Conservation (phyloP, 208 protist genomes). For the Trypanosoma vivax region DNA sequence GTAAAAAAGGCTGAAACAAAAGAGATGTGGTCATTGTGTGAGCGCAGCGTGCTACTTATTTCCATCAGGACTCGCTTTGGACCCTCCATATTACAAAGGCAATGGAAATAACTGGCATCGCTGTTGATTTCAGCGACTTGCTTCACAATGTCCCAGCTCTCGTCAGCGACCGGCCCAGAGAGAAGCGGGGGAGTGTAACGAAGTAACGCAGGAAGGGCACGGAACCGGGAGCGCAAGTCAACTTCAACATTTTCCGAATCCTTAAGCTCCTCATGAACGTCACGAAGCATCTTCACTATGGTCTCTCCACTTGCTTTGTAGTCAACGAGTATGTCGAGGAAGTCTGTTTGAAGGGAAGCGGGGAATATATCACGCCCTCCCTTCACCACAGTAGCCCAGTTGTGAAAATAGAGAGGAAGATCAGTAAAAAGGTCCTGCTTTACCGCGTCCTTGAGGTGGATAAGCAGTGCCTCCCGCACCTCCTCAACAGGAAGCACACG, state of each 20-base stretch:
- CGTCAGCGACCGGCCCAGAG: slow-evolving; percentile 2
- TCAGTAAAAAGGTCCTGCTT: slow-evolving; percentile 65
- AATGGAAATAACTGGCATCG: slow-evolving; percentile 52
- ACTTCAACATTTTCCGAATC: slow-evolving; percentile 22
- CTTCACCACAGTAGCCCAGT: slow-evolving; percentile 71
- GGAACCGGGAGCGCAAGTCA: slow-evolving; percentile 58
- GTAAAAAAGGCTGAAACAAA: slow-evolving; percentile 74
- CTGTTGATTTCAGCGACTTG: slow-evolving; percentile 25
- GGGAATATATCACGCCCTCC: slow-evolving; percentile 56
- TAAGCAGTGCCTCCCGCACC: slow-evolving; percentile 45
- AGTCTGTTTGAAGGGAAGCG: slow-evolving; percentile 50
- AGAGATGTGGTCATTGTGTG: slow-evolving; percentile 15
- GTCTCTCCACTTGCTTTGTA: slow-evolving; percentile 28
- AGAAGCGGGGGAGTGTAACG: slow-evolving; percentile 57
- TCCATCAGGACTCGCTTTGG: slow-evolving; percentile 22
- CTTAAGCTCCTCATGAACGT: slow-evolving; percentile 35
- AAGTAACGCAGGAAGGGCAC: slow-evolving; percentile 71
- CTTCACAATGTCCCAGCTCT: slow-evolving; percentile 18
- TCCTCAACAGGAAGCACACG: slow-evolving; percentile 34
- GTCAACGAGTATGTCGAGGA: slow-evolving; percentile 68
- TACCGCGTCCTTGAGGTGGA: slow-evolving; percentile 49
- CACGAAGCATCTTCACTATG: slow-evolving; percentile 41
- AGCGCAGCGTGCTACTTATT: slow-evolving; percentile 18
- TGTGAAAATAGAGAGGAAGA: slow-evolving; percentile 63
- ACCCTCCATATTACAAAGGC: slow-evolving; percentile 35